phyloP scores from a whole-genome alignment of 352 stramenopile species.

The Globisporangium cederbergense region DNA sequence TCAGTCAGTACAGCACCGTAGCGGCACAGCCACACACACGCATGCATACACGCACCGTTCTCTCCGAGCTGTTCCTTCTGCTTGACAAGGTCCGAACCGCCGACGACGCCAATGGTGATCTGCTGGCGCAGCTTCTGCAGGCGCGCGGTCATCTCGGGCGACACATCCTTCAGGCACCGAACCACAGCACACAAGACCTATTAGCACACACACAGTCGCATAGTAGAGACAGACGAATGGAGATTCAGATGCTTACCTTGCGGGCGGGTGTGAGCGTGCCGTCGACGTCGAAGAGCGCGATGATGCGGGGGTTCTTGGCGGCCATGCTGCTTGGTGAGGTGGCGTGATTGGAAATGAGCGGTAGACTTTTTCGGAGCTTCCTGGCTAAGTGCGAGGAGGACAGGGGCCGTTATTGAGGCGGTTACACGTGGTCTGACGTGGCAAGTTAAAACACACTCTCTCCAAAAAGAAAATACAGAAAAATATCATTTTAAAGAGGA shows the following conservation, averaged over 20 bases:
- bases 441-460: not conserved
- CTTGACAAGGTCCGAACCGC: slow-evolving; percentile 97
- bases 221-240: not conserved
- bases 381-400: not conserved
- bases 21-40: not conserved
- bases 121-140: slow-evolving; percentile 90
- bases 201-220: not conserved
- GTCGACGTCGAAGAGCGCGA: slow-evolving; percentile 99
- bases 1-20: not conserved
- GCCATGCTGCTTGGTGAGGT: slow-evolving; percentile 2
- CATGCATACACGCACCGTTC: slow-evolving; percentile 46
- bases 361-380: not conserved
- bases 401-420: not conserved
- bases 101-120: slow-evolving; percentile 98
- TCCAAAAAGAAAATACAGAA: no score
- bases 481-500: no score
- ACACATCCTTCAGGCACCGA: slow-evolving; percentile 53
- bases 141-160: slow-evolving; percentile 91
- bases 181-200: not conserved
- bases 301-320: slow-evolving; percentile 87
- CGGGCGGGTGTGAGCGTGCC: slow-evolving; percentile 96
- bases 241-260: slow-evolving; percentile 39
- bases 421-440: not conserved
- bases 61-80: slow-evolving; percentile 98
- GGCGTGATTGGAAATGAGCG: slow-evolving; percentile 2